Evolutionary conservation across 352 stramenopile species (phyloP).

Genomic region (Globisporangium paroecandrum): DNA sequence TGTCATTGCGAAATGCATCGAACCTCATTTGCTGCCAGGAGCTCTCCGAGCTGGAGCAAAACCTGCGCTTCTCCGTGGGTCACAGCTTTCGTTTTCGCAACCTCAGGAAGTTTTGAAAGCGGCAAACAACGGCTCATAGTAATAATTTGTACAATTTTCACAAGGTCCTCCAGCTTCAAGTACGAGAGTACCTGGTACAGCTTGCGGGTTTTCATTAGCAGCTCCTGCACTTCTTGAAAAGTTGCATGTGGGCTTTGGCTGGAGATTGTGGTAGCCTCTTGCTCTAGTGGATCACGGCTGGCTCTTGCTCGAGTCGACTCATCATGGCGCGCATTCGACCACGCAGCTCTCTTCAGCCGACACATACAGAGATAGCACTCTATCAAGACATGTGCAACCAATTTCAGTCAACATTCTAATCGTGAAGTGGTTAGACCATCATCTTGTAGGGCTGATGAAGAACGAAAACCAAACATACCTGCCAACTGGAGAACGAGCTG

Average conservation of each 20-base stretch:
- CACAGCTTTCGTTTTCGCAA: conserved; percentile 24
- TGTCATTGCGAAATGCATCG: neutral
- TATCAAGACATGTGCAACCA: conserved; percentile 1
- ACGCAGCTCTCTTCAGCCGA: conserved; percentile 31
- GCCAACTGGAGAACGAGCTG: conserved; percentile 39
- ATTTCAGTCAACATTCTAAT: neutral
- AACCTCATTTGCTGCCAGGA: conserved; percentile 32
- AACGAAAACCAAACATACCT: conserved; percentile 18
- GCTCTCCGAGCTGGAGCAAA: conserved; percentile 44
- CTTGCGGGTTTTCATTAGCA: conserved; percentile 22
- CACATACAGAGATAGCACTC: conserved; percentile 27
- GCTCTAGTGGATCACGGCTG: neutral
- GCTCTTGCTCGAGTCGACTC: neutral
- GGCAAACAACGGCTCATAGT: neutral
- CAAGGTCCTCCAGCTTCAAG: neutral
- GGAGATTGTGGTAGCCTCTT: neutral
- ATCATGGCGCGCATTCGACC: conserved; percentile 19
- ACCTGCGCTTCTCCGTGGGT: conserved; percentile 42
- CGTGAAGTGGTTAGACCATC: neutral
- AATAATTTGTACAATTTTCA: neutral
- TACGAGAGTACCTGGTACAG: conserved; percentile 36
- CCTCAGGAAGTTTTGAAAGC: conserved; percentile 25
- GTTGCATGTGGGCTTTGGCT: neutral
- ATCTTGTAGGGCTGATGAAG: neutral
- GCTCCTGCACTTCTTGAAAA: neutral